Conservation (phyloP, 2,329 filamentous ascomycete genomes). For the Neofusicoccum parvum region DNA sequence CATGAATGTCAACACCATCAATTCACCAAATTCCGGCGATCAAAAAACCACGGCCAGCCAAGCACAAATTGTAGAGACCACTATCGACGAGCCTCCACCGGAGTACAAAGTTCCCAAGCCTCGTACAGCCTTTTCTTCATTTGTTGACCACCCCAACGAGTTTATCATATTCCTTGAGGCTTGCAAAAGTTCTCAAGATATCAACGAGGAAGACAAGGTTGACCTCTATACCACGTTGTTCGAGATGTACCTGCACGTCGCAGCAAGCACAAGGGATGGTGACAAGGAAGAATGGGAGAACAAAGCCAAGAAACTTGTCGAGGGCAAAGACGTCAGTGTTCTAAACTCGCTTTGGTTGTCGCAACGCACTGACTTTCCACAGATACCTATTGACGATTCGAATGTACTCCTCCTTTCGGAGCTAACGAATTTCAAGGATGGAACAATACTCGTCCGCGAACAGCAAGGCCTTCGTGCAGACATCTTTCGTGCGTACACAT, state of each 20-base stretch:
- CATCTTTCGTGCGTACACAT: constrained; percentile 94
- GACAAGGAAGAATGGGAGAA: constrained; percentile 81
- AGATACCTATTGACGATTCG: constrained; percentile 84
- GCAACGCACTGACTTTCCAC: constrained; percentile 10
- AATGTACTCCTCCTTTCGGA: constrained; percentile 93
- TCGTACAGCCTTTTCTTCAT: constrained; percentile 89
- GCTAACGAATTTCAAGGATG: constrained; percentile 84
- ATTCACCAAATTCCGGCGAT: constrained; percentile 57
- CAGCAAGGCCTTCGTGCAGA: constrained; percentile 90
- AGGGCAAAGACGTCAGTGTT: constrained; percentile 66
- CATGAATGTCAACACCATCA: constrained; percentile 66
- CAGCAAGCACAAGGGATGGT: constrained; percentile 70
- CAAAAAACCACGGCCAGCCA: constrained; percentile 58
- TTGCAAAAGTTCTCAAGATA: constrained; percentile 69
- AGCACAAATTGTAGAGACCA: constrained; percentile 55
- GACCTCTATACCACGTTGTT: constrained; percentile 95
- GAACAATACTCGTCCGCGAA: constrained; percentile 89
- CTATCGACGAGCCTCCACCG: constrained; percentile 51
- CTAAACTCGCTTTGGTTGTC: constrained; percentile 5
- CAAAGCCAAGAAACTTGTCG: constrained; percentile 87
- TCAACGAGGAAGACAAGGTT: constrained; percentile 74
- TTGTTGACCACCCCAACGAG: constrained; percentile 89
- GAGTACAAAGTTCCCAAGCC: constrained; percentile 81
- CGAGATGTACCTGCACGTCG: constrained; percentile 95
- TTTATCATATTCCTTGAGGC: constrained; percentile 94